Evolutionary conservation across 2,329 filamentous ascomycete species (phyloP), one percentile per base, ranked within the genome.

Genomic region (Sclerotinia spermophila): DNA sequence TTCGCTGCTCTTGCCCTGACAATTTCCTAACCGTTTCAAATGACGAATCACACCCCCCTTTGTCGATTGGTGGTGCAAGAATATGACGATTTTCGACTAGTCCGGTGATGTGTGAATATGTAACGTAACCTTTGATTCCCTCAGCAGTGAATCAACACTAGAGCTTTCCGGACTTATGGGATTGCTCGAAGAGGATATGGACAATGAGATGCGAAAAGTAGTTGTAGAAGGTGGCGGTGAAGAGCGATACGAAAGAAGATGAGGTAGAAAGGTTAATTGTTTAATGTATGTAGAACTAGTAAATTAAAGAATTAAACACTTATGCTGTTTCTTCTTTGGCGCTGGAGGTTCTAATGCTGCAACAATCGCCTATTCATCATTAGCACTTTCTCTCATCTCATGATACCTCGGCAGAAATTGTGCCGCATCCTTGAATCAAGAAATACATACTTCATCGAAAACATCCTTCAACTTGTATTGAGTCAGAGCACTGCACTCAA

Each of bases 401-500:
- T 30, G n/a, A 53, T 30, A 35, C 33, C 65, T 59, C 11, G 58
- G 58, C 24, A 64, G 67, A 69, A 44, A 58, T 13, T 19, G n/a
- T 21, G 27, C 21, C 51, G 51, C 48, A 53, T 53, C 13, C n/a
- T 11, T 30, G 8, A 44, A 59, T 59, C 8, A 5, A 30, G 10
- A 40, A 19, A 27, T 45, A 48, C 87, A 77, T 87, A 97, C 94
- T 92, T 98, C 96, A 79, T 99, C 96, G 82, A 99, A 99, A 27
- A 99, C 96, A 80, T 98, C 96, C 86, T 99, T 99, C 75, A 99
- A 84, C 84, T 97, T 97, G 84, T 94, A 97, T 85, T 99, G 96
- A 73, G 96, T 98, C 81, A 99, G 84, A 71, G 96, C 96, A 80
- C 94, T 97, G 85, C 96, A 99, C 84, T 99, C 96, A 74, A 98